Base-by-base conservation (phyloP, 495 filamentous ascomycete species). In the Emericellopsis terricola region DNA sequence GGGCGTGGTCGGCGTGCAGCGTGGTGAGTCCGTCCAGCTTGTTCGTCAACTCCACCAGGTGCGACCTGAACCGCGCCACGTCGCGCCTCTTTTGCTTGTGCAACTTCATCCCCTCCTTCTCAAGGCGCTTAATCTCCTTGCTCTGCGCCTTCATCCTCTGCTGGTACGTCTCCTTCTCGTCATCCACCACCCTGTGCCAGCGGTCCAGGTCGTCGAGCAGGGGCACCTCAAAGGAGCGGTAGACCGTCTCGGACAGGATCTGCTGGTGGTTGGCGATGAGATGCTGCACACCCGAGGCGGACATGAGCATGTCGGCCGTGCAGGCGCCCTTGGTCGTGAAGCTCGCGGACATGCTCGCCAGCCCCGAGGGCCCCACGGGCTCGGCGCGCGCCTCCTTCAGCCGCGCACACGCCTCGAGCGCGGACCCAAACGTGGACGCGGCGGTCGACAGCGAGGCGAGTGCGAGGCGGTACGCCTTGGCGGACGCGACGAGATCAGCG, bases 191-290 rank as follows among this genome's bases (percentile, higher is more conserved):
- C 16, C 53, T 53, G 10, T 61, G 62, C 65, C 71, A 76, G 27
- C 57, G 57, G 45, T 76, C 71, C 29, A 76, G 50, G 47, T 76
- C 71, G 48, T 75, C 70, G 18, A 76, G 50, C 14, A 76, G 50
- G 17, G 71, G 71, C 6, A 75, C 71, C 46, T 76, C 71, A 42
- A 76, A 76, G 28, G 57, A 59, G 13, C 71, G 54, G 48, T 76
- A 75, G n/a, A 76, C 64, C 3, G 66, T 71, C 42, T 76, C 71
- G 15, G 54, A 60, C 0, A 76, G 55, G 38, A 76, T 73, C 39
- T 74, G 67, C 46, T 71, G 68, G 48, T 76, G 72, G 47, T 74
- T 76, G 9, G 69, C 70, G 15, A 75, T 62, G 17, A 76, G 51
- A 41, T 76, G 69, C 42, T 76, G 71, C 28, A 76, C 53, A n/a